Conservation (phyloP, 805 yeast genomes). For the Kurtzmaniella cleridarum region DNA sequence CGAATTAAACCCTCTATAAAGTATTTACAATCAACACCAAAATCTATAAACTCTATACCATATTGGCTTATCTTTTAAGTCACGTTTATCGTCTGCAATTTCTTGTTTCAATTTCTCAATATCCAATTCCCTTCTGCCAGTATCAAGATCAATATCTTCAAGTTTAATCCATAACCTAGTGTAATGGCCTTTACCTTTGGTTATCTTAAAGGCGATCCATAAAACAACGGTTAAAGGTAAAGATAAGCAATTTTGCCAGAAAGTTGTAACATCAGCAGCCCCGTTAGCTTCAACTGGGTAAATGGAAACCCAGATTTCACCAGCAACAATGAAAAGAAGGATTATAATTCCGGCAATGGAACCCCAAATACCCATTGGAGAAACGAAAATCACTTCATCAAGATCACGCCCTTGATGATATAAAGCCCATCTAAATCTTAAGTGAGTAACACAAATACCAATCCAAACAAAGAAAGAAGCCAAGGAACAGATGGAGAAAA, state of each 20-base stretch:
- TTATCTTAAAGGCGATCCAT: slow-evolving; percentile 38
- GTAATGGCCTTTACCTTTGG: slow-evolving; percentile 1
- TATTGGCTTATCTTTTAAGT: slow-evolving; percentile 19
- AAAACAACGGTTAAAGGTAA: slow-evolving; percentile 41
- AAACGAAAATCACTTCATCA: slow-evolving; percentile 21
- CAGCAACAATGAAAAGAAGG: slow-evolving; percentile 27
- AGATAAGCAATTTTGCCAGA: slow-evolving; percentile 50
- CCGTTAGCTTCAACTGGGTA: slow-evolving; percentile 28
- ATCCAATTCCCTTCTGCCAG: slow-evolving; percentile 38
- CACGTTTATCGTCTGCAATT: slow-evolving; percentile 33
- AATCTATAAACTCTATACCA: slow-evolving; percentile 23
- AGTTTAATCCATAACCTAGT: slow-evolving; percentile 28
- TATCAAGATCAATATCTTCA: slow-evolving; percentile 35
- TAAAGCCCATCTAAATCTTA: slow-evolving; percentile 25
- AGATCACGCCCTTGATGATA: slow-evolving; percentile 20
- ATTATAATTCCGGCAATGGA: slow-evolving; percentile 22
- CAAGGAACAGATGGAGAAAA: slow-evolving; percentile 24
- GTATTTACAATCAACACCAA: slow-evolving; percentile 20
- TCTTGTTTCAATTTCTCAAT: slow-evolving; percentile 35
- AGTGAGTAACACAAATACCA: slow-evolving; percentile 24
- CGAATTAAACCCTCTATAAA: not conserved
- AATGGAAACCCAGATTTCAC: slow-evolving; percentile 36
- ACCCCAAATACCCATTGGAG: slow-evolving; percentile 23
- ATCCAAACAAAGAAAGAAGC: slow-evolving; percentile 28
- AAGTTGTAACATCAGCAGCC: slow-evolving; percentile 26